phyloP scores from a whole-genome alignment of 1,284 basidiomycete genomes.

The Xerocomus amazonicus region DNA sequence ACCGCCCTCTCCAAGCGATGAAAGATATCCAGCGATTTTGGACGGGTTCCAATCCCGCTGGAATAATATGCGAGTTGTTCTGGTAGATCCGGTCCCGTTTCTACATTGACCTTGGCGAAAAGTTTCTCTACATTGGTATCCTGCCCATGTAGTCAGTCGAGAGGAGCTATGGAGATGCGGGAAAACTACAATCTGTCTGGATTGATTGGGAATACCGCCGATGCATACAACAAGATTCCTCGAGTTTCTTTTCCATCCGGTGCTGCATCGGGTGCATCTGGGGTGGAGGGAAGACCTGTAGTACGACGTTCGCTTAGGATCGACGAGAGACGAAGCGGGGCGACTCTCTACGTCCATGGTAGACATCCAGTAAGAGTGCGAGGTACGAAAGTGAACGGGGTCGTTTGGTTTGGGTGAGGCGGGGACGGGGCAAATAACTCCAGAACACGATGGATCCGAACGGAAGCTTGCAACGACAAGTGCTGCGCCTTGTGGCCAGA shows the following conservation, averaged over 20 bases:
- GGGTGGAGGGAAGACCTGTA: neutral
- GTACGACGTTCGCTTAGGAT: neutral
- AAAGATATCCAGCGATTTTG: slow-evolving; percentile 18
- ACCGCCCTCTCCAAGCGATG: slow-evolving; percentile 5
- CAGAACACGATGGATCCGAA: too few relatives aligned
- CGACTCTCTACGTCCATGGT: neutral
- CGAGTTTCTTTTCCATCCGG: neutral
- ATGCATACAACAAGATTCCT: slow-evolving; percentile 16
- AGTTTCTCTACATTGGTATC: slow-evolving; percentile 37
- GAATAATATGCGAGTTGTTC: slow-evolving; percentile 34
- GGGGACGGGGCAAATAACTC: too few relatives aligned
- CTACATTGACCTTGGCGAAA: slow-evolving; percentile 24
- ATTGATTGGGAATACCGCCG: slow-evolving; percentile 11
- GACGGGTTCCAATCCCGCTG: slow-evolving; percentile 38
- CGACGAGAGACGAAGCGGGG: neutral
- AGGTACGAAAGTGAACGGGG: too few relatives aligned
- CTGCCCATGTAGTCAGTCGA: slow-evolving; percentile 18
- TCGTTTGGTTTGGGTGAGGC: too few relatives aligned
- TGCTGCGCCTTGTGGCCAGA: too few relatives aligned
- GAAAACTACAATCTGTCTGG: slow-evolving; percentile 10
- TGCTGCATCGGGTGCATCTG: slow-evolving; percentile 1
- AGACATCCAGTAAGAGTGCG: neutral
- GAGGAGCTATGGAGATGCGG: too few relatives aligned
- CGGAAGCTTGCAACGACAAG: too few relatives aligned
- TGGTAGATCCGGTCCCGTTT: slow-evolving; percentile 1